These are phyloP conservation scores for Austroboletus eburneus DNA, from an alignment of 768 basidiomycete species.

Conservation along the genomic window DNA sequence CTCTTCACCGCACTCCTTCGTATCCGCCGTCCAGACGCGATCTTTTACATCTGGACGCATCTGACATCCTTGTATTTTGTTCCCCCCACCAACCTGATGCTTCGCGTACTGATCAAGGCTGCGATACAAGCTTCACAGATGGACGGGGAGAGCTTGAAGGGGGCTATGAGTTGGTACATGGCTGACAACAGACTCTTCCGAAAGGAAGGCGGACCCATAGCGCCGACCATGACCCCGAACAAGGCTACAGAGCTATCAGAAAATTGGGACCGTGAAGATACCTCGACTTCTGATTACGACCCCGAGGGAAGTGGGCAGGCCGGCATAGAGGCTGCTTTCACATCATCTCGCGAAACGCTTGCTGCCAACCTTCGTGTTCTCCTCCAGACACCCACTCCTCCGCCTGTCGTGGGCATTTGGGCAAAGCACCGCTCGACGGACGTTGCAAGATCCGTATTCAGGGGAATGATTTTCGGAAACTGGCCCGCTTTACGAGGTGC, in stretches of 20 bases:
- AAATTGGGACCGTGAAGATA: neutral
- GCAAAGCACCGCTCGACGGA: conserved; percentile 41
- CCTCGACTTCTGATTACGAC: neutral
- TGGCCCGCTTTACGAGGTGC: conserved; percentile 41
- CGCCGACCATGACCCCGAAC: conserved; percentile 5
- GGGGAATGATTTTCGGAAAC: conserved; percentile 53
- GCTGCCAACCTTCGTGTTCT: conserved; percentile 9
- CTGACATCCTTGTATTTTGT: conserved; percentile 56
- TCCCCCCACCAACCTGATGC: conserved; percentile 49
- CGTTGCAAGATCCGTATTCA: conserved; percentile 50
- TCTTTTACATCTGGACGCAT: conserved; percentile 67
- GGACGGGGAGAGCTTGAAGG: conserved; percentile 49
- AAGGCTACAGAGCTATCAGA: neutral
- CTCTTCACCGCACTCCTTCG: conserved; percentile 48
- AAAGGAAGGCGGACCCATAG: conserved; percentile 13
- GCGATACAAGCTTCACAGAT: conserved; percentile 50
- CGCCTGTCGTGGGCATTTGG: conserved; percentile 42
- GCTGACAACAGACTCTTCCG: conserved; percentile 18
- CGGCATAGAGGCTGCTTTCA: neutral
- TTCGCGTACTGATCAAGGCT: conserved; percentile 58
- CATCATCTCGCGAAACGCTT: conserved; percentile 8
- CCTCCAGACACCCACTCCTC: conserved; percentile 21
- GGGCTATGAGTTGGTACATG: conserved; percentile 36
- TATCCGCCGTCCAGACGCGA: conserved; percentile 54
- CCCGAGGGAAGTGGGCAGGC: neutral